Percentiles rank a stretch among this genome's conserved stretches.
Conservation (phyloP, 345 rosid genomes). For the Microcos paniculata region DNA sequence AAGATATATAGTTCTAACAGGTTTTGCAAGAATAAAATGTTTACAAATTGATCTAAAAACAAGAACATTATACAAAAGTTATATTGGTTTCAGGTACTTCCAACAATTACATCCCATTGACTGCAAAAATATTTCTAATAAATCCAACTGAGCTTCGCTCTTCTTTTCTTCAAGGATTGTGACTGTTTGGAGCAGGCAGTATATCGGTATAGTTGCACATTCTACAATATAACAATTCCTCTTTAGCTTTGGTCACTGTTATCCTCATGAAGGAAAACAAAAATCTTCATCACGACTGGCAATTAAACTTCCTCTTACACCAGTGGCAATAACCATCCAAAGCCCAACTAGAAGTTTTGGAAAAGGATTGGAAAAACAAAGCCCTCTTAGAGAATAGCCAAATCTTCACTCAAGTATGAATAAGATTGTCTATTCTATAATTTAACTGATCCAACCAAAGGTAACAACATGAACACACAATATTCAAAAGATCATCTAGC, state of each 20-base stretch:
- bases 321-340: neutral
- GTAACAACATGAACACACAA: neutral
- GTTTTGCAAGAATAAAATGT: neutral
- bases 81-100: neutral
- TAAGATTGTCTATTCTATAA: neutral
- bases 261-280: too few relatives aligned
- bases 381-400: neutral
- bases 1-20: neutral
- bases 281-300: too few relatives aligned
- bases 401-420: neutral
- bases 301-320: too few relatives aligned
- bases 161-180: neutral
- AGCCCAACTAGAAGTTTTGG: neutral
- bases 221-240: neutral
- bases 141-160: neutral
- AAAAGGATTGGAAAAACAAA: neutral
- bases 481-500: too few relatives aligned
- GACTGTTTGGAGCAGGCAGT: neutral
- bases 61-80: neutral
- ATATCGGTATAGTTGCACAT: neutral
- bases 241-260: too few relatives aligned
- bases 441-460: neutral
- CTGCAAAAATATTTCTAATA: neutral
- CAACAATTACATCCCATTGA: conserved; percentile 3
- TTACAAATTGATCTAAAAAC: neutral